A percentile compares a stretch with the other conserved stretches of the same genome.
Evolutionary conservation across 2,329 filamentous ascomycete species (phyloP).

Genomic region (Diaporthe longicolla): DNA sequence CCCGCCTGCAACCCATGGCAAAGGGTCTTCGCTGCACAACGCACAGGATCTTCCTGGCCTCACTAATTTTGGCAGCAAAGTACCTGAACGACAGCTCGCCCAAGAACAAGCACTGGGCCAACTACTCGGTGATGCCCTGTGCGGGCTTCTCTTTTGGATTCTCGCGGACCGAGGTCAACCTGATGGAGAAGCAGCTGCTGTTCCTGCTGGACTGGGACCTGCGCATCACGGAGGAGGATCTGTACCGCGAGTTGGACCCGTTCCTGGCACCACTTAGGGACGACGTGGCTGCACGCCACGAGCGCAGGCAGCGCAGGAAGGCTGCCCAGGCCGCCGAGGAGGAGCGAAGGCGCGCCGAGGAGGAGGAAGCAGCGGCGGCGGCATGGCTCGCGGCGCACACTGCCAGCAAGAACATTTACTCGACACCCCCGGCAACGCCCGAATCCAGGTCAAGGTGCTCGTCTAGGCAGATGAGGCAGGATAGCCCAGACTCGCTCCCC

Average conservation of each 20-base stretch:
- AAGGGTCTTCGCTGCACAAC: slow-evolving; percentile 97
- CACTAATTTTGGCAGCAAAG: slow-evolving; percentile 90
- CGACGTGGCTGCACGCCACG: slow-evolving; percentile 66
- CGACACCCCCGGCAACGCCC: slow-evolving; percentile 63
- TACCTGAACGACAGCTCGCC: slow-evolving; percentile 98
- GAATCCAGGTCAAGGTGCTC: slow-evolving; percentile 55
- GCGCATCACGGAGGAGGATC: slow-evolving; percentile 85
- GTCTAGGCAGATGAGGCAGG: slow-evolving; percentile 35
- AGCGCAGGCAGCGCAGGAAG: slow-evolving; percentile 63
- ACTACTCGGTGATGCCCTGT: slow-evolving; percentile 85
- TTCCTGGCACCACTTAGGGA: slow-evolving; percentile 89
- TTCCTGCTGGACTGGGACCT: slow-evolving; percentile 96
- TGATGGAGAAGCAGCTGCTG: slow-evolving; percentile 99
- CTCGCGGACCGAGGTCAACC: slow-evolving; percentile 94
- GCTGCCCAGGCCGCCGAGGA: slow-evolving; percentile 44
- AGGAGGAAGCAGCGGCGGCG: slow-evolving; percentile 53
- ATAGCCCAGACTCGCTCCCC: slow-evolving; percentile 49
- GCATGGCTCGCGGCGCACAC: slow-evolving; percentile 45
- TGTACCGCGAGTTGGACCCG: slow-evolving; percentile 87
- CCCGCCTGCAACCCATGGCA: slow-evolving; percentile 90
- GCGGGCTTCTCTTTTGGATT: slow-evolving; percentile 80
- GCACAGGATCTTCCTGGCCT: slow-evolving; percentile 95
- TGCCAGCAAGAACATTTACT: slow-evolving; percentile 54
- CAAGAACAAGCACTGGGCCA: slow-evolving; percentile 99
- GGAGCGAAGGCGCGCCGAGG: slow-evolving; percentile 49